phyloP scores from a whole-genome alignment of 495 filamentous ascomycete species.

The Trichoderma orchidacearum region DNA sequence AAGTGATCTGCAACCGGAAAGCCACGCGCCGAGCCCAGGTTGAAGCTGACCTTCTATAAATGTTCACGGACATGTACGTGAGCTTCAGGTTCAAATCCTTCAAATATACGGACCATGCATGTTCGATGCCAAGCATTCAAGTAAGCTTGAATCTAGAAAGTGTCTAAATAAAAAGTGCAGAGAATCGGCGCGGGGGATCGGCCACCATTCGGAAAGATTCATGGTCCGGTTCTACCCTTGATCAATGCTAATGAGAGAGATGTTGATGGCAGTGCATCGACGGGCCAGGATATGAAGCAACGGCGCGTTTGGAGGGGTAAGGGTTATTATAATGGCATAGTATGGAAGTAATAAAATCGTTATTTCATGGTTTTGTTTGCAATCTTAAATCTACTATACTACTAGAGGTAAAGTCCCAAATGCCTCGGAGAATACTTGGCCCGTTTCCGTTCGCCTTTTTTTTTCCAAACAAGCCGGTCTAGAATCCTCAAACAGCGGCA shows the following conservation, averaged over 20 bases:
- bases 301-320: neutral
- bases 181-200: too few relatives aligned
- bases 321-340: neutral
- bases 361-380: too few relatives aligned
- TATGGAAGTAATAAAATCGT: too few relatives aligned
- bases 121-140: neutral
- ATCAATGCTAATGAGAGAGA: too few relatives aligned
- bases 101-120: too few relatives aligned
- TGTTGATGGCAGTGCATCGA: neutral
- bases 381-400: too few relatives aligned
- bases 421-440: neutral
- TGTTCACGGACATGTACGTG: too few relatives aligned
- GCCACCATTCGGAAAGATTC: too few relatives aligned
- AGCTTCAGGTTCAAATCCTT: too few relatives aligned
- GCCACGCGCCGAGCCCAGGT: neutral
- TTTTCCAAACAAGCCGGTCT: neutral
- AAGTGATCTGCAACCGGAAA: neutral
- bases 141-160: neutral
- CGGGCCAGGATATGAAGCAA: neutral
- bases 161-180: neutral
- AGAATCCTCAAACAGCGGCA: neutral
- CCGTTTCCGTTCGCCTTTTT: neutral
- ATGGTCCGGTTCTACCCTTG: too few relatives aligned
- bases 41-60: too few relatives aligned
- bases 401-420: too few relatives aligned